phyloP scores from a whole-genome alignment of 169 alveolate genomes.

The Cryptosporidium parvum region DNA sequence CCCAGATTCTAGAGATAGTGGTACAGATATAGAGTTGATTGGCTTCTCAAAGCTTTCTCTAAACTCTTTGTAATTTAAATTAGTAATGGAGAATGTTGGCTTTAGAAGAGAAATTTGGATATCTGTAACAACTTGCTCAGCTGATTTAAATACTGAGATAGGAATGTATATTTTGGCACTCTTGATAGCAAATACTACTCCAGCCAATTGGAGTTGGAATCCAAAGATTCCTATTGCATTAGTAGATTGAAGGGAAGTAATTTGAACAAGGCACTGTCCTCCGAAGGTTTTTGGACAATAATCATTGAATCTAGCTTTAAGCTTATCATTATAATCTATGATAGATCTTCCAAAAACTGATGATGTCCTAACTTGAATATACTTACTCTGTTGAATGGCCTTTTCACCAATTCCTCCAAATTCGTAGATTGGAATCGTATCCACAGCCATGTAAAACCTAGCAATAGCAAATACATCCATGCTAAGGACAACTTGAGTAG shows the following conservation, averaged over 20 bases:
- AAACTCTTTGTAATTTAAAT: constrained; percentile 14
- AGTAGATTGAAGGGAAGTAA: constrained; percentile 46
- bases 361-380: constrained; percentile 42
- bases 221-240: constrained; percentile 70
- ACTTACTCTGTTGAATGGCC: constrained; percentile 58
- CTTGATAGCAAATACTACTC: constrained; percentile 19
- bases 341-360: constrained; percentile 67
- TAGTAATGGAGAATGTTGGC: constrained; percentile 39
- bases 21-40: constrained; percentile 17
- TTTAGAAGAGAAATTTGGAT: constrained; percentile 15
- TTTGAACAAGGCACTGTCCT: constrained; percentile 70
- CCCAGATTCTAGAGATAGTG: constrained; percentile 40
- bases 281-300: constrained; percentile 56
- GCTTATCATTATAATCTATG: constrained; percentile 22
- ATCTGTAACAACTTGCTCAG: background rate
- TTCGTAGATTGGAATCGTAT: constrained; percentile 26
- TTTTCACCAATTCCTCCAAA: constrained; percentile 52
- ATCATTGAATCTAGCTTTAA: constrained; percentile 24
- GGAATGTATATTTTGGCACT: constrained; percentile 40
- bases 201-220: constrained; percentile 56
- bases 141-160: constrained; percentile 11
- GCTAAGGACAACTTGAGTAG: background rate
- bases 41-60: constrained; percentile 10
- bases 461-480: constrained; percentile 6
- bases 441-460: constrained; percentile 27